Conservation (phyloP, 2,329 filamentous ascomycete genomes). For the Ophiosphaerella korrae region DNA sequence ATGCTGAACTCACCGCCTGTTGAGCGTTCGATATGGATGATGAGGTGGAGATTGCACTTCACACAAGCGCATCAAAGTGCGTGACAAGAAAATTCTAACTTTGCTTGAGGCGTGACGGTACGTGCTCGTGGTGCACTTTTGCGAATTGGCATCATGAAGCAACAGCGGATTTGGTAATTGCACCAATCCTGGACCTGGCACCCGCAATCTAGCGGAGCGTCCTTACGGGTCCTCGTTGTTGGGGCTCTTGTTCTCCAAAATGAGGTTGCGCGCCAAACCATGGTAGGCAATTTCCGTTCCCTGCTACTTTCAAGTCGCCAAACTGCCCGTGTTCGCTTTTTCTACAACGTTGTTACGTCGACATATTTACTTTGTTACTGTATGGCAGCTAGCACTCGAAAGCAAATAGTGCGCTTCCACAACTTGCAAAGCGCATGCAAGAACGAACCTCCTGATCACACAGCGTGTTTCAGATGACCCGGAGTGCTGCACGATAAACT, state of each 20-base stretch:
- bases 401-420: background rate
- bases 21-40: too few species aligned
- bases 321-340: background rate
- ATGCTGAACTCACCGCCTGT: too few species aligned
- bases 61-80: too few species aligned
- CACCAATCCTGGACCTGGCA: conserved; percentile 10
- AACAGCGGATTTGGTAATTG: conserved; percentile 4
- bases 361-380: background rate
- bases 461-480: background rate
- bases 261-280: conserved; percentile 1
- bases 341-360: background rate
- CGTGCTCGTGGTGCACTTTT: too few species aligned
- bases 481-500: too few species aligned
- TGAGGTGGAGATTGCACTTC: too few species aligned
- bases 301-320: background rate
- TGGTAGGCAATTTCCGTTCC: conserved; percentile 14
- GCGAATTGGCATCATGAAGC: background rate
- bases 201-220: conserved; percentile 10
- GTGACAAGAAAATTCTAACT: too few species aligned
- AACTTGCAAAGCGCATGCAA: background rate
- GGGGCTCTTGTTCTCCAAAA: background rate
- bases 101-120: too few species aligned
- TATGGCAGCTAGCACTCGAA: too few species aligned
- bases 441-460: background rate
- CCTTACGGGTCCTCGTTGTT: background rate